Percentiles rank a stretch among this genome's conserved stretches.
Evolutionary conservation across 345 rosid genomes (phyloP).

Genomic region (Salix purpurea): DNA sequence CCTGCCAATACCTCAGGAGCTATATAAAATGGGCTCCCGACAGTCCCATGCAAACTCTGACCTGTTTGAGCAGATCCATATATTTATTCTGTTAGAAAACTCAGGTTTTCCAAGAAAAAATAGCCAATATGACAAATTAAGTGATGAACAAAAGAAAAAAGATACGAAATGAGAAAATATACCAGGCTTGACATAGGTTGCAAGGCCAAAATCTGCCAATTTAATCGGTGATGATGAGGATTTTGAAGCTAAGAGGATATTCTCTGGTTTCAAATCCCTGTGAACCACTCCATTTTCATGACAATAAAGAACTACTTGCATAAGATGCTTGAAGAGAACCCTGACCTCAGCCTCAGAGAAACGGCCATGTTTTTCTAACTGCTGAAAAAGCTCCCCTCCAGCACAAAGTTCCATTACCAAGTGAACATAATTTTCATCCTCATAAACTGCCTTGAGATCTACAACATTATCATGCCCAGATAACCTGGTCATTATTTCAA

Average conservation of each 20-base stretch:
- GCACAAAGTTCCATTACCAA: constrained; percentile 76
- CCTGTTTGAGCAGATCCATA: constrained; percentile 34
- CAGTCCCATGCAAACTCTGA: constrained; percentile 57
- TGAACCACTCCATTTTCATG: constrained; percentile 65
- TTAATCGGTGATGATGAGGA: constrained; percentile 56
- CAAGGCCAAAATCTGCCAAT: constrained; percentile 72
- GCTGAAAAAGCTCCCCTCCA: constrained; percentile 66
- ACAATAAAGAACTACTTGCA: constrained; percentile 58
- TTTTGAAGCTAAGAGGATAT: constrained; percentile 55
- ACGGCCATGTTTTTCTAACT: constrained; percentile 51
- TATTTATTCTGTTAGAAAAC: not conserved
- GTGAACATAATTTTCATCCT: constrained; percentile 58
- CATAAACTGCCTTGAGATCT: constrained; percentile 64
- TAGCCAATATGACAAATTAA: not conserved
- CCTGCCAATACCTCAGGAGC: constrained; percentile 70
- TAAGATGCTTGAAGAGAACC: constrained; percentile 54
- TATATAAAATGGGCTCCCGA: constrained; percentile 69
- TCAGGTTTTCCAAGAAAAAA: constrained; percentile 1
- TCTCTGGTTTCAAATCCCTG: constrained; percentile 68
- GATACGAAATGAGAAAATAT: constrained; percentile 1
- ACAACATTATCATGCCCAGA: constrained; percentile 74
- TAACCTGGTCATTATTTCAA: constrained; percentile 62
- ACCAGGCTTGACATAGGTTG: constrained; percentile 60
- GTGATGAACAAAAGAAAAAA: not conserved
- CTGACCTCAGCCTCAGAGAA: constrained; percentile 53